These are phyloP conservation scores for Globisporangium paddicum DNA, from an alignment of 352 stramenopile genomes.

Conservation along the genomic window DNA sequence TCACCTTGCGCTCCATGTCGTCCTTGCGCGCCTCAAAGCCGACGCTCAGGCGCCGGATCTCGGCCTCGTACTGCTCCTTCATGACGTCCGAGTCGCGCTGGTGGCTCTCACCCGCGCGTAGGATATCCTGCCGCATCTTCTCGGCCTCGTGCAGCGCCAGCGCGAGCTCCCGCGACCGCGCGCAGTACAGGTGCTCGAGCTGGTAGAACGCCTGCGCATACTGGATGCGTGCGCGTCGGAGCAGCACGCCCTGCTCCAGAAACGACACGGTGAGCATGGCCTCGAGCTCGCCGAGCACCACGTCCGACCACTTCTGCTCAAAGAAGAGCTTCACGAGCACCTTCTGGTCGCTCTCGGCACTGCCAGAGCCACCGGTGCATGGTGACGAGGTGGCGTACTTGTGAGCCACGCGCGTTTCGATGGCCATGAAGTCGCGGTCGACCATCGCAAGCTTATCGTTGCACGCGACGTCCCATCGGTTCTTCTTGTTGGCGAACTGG, in stretches of 20 bases:
- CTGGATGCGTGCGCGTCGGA: conserved; percentile 73
- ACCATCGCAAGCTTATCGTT: conserved; percentile 51
- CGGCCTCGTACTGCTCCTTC: conserved; percentile 41
- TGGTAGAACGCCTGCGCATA: conserved; percentile 79
- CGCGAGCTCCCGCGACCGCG: conserved; percentile 28
- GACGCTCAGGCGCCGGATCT: conserved; percentile 41
- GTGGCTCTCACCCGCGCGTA: conserved; percentile 26
- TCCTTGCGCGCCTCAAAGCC: conserved; percentile 45
- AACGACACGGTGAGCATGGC: conserved; percentile 86
- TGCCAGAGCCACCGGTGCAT: not conserved
- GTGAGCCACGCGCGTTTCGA: conserved; percentile 35
- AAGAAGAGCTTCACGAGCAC: conserved; percentile 69
- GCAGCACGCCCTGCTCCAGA: conserved; percentile 80
- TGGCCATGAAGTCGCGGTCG: conserved; percentile 64
- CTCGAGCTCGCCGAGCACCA: conserved; percentile 83
- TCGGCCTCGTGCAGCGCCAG: conserved; percentile 33
- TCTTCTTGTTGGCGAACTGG: conserved; percentile 49
- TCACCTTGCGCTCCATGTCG: conserved; percentile 68
- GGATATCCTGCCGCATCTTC: conserved; percentile 29
- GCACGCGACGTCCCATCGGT: conserved; percentile 33
- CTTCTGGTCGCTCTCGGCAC: conserved; percentile 16
- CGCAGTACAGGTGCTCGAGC: conserved; percentile 50
- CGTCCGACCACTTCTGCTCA: conserved; percentile 89
- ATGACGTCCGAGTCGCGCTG: conserved; percentile 32
- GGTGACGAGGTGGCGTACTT: conserved; percentile 16